Percentiles rank a stretch among this genome's conserved stretches.
phyloP scores from a whole-genome alignment of 495 filamentous ascomycete species.

The Immersiella caudata region DNA sequence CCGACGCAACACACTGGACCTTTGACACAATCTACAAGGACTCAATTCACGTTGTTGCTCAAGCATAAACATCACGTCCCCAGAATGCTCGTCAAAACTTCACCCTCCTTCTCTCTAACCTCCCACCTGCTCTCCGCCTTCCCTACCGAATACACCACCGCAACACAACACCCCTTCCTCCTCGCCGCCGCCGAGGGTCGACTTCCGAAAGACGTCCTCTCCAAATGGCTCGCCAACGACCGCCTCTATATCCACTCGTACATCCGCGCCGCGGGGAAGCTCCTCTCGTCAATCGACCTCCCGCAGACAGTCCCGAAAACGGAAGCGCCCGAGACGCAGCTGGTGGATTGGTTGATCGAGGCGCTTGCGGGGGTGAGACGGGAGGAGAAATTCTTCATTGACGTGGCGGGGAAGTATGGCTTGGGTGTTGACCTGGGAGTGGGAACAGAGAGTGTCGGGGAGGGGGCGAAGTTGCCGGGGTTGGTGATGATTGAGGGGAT shows the following conservation, averaged over 20 bases:
- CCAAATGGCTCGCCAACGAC: constrained; percentile 76
- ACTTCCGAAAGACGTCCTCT: constrained; percentile 57
- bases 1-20: no score
- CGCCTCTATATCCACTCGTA: constrained; percentile 72
- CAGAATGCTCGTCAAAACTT: not conserved
- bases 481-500: constrained; percentile 41
- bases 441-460: not conserved
- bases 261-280: constrained; percentile 66
- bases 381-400: constrained; percentile 71
- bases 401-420: constrained; percentile 62
- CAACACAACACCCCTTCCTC: constrained; percentile 72
- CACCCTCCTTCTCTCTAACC: constrained; percentile 46
- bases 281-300: constrained; percentile 65
- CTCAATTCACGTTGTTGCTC: no score
- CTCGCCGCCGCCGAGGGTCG: constrained; percentile 64
- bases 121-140: constrained; percentile 52
- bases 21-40: no score
- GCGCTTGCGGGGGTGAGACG: constrained; percentile 63
- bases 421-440: constrained; percentile 54
- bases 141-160: constrained; percentile 47
- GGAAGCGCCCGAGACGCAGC: constrained; percentile 49
- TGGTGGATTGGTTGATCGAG: constrained; percentile 64
- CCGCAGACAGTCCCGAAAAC: constrained; percentile 40
- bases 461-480: constrained; percentile 30
- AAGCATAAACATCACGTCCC: not conserved